Percentiles rank a stretch among this genome's conserved stretches.
phyloP scores from a whole-genome alignment of 495 filamentous ascomycete species.

The Hyphodiscus hymeniophilus region DNA sequence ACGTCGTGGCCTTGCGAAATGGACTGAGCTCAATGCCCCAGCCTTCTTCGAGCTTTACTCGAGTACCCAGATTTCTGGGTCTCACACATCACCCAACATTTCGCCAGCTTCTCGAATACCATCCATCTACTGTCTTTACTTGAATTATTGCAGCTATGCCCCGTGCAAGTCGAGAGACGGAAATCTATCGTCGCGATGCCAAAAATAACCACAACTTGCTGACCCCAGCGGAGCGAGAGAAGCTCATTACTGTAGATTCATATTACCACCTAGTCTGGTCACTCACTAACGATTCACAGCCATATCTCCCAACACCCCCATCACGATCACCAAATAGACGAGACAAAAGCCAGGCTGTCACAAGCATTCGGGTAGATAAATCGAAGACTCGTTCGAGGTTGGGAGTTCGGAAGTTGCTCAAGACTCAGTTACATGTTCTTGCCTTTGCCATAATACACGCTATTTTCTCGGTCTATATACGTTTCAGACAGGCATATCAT shows the following conservation, averaged over 20 bases:
- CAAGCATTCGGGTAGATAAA: constrained; percentile 24
- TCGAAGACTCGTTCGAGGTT: constrained; percentile 23
- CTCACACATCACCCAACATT: neutral
- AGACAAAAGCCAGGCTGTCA: constrained; percentile 18
- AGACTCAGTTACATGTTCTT: constrained; percentile 55
- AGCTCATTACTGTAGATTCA: constrained; percentile 46
- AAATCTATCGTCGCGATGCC: constrained; percentile 57
- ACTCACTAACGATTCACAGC: constrained; percentile 26
- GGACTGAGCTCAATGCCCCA: neutral
- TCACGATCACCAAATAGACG: constrained; percentile 19
- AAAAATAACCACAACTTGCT: constrained; percentile 50
- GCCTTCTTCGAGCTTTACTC: constrained; percentile 2
- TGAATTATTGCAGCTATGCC: constrained; percentile 13
- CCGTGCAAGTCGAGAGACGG: constrained; percentile 15
- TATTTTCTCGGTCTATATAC: constrained; percentile 80
- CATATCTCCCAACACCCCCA: constrained; percentile 63
- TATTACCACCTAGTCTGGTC: neutral
- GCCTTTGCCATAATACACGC: constrained; percentile 67
- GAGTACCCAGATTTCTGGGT: neutral
- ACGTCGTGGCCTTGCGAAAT: neutral
- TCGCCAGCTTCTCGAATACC: neutral
- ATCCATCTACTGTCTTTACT: neutral
- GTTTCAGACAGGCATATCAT: constrained; percentile 70
- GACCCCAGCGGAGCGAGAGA: constrained; percentile 57
- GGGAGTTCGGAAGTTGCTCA: constrained; percentile 61